Evolutionary conservation across 2,329 filamentous ascomycete species (phyloP), one percentile per base, ranked within the genome.

Genomic region (Fusarium miscanthi): DNA sequence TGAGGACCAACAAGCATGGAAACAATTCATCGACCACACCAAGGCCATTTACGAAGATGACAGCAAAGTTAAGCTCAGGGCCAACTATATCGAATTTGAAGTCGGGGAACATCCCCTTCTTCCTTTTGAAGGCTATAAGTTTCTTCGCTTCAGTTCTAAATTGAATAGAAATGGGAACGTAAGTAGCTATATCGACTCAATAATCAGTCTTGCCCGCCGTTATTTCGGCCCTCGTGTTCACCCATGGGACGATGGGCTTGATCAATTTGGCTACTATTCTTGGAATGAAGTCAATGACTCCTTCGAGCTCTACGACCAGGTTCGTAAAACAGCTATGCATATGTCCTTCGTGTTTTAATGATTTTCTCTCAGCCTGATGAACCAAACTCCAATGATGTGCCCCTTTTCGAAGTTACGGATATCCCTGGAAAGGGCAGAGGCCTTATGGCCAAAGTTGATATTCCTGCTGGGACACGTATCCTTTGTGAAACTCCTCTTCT

Each of bases 121-220:
- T 48, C 45, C 27, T 12, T 2, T 48, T 10, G 10, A 48, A 31
- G 27, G 45, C 45, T 10, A 48, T 7, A 48, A 12, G 14, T 48
- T 31, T 6, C 7, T 13, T 2, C 14, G 45, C 27, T 48, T 48
- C 45, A 3, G 45, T 23, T n/a, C 45, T 31, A 12, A 11, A 17
- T 9, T 14, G 19, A 2, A 48, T 48, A 5, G 6, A 5, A 4
- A 48, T n/a, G 19, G 1, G 42, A 12, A 0, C 1, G 9, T 16
- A 10, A 27, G 30, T 4, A 0, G 0, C 21, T 17, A 6, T 21
- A 30, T 48, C 27, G 5, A 8, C 43, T 0, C 25, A 21, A 7
- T 46, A 9, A 4, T 1, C 6, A 10, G 8, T 23, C 31, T 49
- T 33, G 30, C 21, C 19, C 1, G 14, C 16, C 6, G 17, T 2